Base-by-base conservation (phyloP, 805 yeast species). In the Torulaspora gathmanii region DNA sequence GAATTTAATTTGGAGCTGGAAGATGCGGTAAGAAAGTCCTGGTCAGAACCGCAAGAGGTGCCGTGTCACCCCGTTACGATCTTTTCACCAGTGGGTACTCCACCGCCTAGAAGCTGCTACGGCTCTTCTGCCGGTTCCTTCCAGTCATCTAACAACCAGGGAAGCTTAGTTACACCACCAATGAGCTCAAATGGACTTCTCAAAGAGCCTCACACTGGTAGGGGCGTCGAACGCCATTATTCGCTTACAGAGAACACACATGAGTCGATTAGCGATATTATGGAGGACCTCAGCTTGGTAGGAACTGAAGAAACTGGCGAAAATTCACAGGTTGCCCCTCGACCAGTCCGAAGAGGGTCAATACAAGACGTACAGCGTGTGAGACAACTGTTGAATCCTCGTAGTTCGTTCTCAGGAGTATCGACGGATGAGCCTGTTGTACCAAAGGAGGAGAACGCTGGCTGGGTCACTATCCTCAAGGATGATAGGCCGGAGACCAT, bases 331-430 rank as follows among this genome's bases (percentile, higher is more conserved):
- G 16, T 19, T 7, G 37, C 22, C 11, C 47, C 47, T 15, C 37
- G 42, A 15, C 47, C 49, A 13, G 37, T 49, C 23, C 53, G 67
- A 43, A 44, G 66, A 10, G 47, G 63, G 13, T 62, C 67, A 10
- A 49, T 64, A 6, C 65, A 63, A 41, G 68, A 61, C 20, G 63
- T 60, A 17, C 63, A 58, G 44, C 57, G 63, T 51, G 55, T 63
- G 8, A 54, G 66, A 43, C 66, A 62, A 35, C 46, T 57, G 29
- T 38, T 63, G 43, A 64, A 64, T 40, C 69, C 69, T n/a, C 53
- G 69, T 43, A 61, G 66, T 47, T 64, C 69, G 1, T 63, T 64
- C 36, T 61, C 69, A 5, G 64, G 64, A 6, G 48, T 47, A 3
- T 53, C 63, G 2, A 23, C 52, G 4, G 52, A 55, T 40, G 63